These are phyloP conservation scores for Naumovozyma dairenensis DNA, from an alignment of 805 yeast genomes.

Conservation along the genomic window DNA sequence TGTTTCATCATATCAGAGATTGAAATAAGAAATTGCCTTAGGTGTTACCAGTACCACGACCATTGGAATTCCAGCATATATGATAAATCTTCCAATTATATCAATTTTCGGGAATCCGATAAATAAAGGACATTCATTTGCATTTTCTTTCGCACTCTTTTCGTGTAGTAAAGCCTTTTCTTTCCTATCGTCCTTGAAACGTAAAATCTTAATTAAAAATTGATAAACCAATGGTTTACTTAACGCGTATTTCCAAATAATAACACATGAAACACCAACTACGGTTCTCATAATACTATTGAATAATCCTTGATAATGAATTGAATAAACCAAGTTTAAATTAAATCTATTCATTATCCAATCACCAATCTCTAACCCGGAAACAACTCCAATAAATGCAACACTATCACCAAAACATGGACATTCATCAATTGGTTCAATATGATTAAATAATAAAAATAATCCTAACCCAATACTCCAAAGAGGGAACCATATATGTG, in stretches of 20 bases:
- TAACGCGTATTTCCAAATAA: slow-evolving; percentile 56
- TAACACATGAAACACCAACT: slow-evolving; percentile 54
- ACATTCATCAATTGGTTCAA: slow-evolving; percentile 82
- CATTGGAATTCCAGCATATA: slow-evolving; percentile 72
- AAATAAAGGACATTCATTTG: slow-evolving; percentile 35
- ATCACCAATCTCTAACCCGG: slow-evolving; percentile 62
- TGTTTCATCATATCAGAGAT: no score
- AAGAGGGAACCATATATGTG: slow-evolving; percentile 28
- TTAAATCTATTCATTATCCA: slow-evolving; percentile 34
- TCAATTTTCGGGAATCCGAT: slow-evolving; percentile 62
- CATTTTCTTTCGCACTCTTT: slow-evolving; percentile 21
- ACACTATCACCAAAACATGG: slow-evolving; percentile 95
- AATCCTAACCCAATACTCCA: slow-evolving; percentile 34
- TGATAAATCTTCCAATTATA: slow-evolving; percentile 63
- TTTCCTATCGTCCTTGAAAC: slow-evolving; percentile 18
- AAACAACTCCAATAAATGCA: slow-evolving; percentile 80
- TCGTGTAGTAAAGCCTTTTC: slow-evolving; percentile 17
- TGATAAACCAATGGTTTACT: slow-evolving; percentile 59
- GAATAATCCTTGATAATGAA: background rate
- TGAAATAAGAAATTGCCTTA: slow-evolving; percentile 3
- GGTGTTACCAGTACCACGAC: slow-evolving; percentile 32
- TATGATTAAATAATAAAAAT: slow-evolving; percentile 54
- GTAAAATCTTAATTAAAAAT: slow-evolving; percentile 28
- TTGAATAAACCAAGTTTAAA: slow-evolving; percentile 8
- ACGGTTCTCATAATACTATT: slow-evolving; percentile 34